A percentile compares a stretch with the other conserved stretches of the same genome.
Conservation (phyloP, 2,329 filamentous ascomycete genomes). For the Pestalotiopsis sp. region DNA sequence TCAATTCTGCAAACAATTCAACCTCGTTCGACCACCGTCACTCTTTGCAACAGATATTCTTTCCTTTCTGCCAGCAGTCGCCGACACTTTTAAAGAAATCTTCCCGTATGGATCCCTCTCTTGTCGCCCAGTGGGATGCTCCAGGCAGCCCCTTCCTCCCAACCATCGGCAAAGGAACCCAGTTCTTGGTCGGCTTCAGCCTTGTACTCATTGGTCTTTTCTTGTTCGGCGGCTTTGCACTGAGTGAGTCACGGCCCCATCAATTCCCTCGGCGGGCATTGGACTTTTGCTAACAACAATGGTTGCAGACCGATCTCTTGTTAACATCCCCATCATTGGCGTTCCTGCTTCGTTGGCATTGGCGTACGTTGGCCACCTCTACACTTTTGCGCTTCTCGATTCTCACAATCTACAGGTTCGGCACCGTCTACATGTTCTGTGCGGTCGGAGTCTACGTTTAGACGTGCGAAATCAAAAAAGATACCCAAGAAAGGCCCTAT, state of each 20-base stretch:
- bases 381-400: not conserved
- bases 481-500: conserved; percentile 36
- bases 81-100: not conserved
- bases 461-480: conserved; percentile 39
- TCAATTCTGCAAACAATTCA: not conserved
- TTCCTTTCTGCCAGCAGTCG: not conserved
- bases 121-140: conserved; percentile 92
- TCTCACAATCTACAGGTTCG: conserved; percentile 63
- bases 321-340: conserved; percentile 77
- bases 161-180: conserved; percentile 76
- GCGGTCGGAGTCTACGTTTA: conserved; percentile 98
- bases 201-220: conserved; percentile 74
- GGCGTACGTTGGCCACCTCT: conserved; percentile 65
- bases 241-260: conserved; percentile 62
- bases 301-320: conserved; percentile 73
- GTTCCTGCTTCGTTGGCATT: conserved; percentile 86
- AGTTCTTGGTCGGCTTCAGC: conserved; percentile 79
- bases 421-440: conserved; percentile 98
- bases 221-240: conserved; percentile 77
- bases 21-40: not conserved
- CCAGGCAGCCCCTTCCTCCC: conserved; percentile 84
- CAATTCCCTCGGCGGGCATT: not conserved
- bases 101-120: conserved; percentile 72
- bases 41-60: not conserved
- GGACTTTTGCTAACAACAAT: conserved; percentile 22